Evolutionary conservation across 805 yeast species (phyloP).

Genomic region (Sungouiozyma ichnusensis): DNA sequence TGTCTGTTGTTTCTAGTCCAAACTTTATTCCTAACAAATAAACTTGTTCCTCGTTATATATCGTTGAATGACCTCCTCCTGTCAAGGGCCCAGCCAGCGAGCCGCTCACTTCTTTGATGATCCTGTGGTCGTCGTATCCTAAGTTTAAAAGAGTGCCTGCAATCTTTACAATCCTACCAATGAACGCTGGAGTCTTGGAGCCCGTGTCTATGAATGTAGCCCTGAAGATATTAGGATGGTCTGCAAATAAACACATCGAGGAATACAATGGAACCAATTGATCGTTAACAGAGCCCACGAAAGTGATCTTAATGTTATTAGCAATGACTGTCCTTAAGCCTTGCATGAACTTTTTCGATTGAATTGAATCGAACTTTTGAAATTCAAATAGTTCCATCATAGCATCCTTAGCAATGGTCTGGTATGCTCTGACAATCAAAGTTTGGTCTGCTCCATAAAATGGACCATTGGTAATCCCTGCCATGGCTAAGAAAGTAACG

Average conservation of each 20-base stretch:
- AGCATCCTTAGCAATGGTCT: constrained; percentile 83
- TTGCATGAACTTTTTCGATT: constrained; percentile 60
- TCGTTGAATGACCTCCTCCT: constrained; percentile 89
- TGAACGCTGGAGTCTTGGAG: constrained; percentile 69
- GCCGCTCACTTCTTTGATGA: constrained; percentile 70
- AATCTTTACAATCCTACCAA: constrained; percentile 59
- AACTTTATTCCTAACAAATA: constrained; percentile 71
- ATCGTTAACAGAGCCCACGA: constrained; percentile 86
- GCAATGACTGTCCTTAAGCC: constrained; percentile 54
- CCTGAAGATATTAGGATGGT: constrained; percentile 82
- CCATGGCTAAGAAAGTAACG: constrained; percentile 82
- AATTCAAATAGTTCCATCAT: constrained; percentile 79
- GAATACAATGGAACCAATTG: constrained; percentile 91
- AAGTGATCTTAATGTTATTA: constrained; percentile 65
- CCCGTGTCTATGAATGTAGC: constrained; percentile 84
- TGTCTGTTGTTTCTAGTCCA: constrained; percentile 62
- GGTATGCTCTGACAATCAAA: constrained; percentile 74
- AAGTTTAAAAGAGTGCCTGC: constrained; percentile 65
- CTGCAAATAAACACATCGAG: constrained; percentile 67
- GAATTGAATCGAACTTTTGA: constrained; percentile 63
- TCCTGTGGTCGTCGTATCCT: constrained; percentile 79
- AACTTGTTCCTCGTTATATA: constrained; percentile 77
- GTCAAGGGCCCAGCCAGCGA: constrained; percentile 83
- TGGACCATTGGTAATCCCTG: constrained; percentile 92
- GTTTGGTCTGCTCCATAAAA: constrained; percentile 85